A percentile compares a stretch with the other conserved stretches of the same genome.
These are phyloP conservation scores for Botryobasidium botryosum DNA, from an alignment of 768 basidiomycete genomes.

Conservation along the genomic window DNA sequence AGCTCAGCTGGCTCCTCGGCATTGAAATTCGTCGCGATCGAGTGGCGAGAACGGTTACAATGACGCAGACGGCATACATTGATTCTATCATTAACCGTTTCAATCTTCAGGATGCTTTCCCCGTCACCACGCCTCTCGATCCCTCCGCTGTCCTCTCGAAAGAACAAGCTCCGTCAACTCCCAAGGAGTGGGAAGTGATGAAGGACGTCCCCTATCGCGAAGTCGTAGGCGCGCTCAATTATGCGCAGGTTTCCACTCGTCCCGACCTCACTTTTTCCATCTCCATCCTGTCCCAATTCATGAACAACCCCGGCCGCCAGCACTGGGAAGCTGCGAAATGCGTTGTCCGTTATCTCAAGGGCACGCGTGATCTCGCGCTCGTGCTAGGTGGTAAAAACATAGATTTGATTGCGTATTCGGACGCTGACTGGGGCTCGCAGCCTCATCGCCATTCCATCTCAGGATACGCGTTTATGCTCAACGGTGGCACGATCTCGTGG, in stretches of 20 bases:
- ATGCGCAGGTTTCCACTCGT: slow-evolving; percentile 8
- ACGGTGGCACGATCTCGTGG: neutral
- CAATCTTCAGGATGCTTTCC: neutral
- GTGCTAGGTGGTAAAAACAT: slow-evolving; percentile 1
- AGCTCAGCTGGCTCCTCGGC: neutral
- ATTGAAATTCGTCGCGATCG: neutral
- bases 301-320: slow-evolving; percentile 7
- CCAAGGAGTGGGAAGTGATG: slow-evolving; percentile 1
- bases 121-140: neutral
- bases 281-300: slow-evolving; percentile 9
- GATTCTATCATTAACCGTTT: neutral
- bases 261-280: slow-evolving; percentile 12
- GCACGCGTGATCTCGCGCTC: slow-evolving; percentile 4
- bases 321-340: slow-evolving; percentile 12
- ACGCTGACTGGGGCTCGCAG: slow-evolving; percentile 8
- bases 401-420: neutral
- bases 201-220: slow-evolving; percentile 3
- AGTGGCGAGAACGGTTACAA: neutral
- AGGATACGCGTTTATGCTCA: slow-evolving; percentile 1
- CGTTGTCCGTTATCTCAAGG: slow-evolving; percentile 12
- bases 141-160: neutral
- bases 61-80: neutral
- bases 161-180: neutral
- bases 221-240: slow-evolving; percentile 11
- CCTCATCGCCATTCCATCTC: neutral